These are phyloP conservation scores for Talaromyces sp. DNA, from an alignment of 2,329 filamentous ascomycete genomes.

Conservation along the genomic window DNA sequence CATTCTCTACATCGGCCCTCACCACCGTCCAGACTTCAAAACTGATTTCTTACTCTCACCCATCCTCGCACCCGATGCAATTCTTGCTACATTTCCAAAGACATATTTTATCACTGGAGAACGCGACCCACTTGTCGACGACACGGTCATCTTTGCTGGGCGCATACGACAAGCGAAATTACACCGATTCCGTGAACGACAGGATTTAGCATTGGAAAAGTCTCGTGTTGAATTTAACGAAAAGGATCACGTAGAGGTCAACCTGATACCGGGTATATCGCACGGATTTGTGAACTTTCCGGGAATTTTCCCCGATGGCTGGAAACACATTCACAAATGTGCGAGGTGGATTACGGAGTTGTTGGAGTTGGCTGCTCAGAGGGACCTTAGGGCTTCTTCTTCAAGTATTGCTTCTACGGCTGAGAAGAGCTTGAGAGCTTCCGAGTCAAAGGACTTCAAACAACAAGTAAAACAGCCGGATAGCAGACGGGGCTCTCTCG, in stretches of 20 bases:
- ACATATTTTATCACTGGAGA: slow-evolving; percentile 93
- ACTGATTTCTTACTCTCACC: slow-evolving; percentile 89
- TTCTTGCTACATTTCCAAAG: slow-evolving; percentile 86
- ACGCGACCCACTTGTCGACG: slow-evolving; percentile 90
- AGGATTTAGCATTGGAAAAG: slow-evolving; percentile 55
- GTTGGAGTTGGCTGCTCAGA: slow-evolving; percentile 46
- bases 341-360: slow-evolving; percentile 78
- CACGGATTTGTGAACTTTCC: slow-evolving; percentile 96
- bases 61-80: slow-evolving; percentile 77
- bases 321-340: slow-evolving; percentile 78
- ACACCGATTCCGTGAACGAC: slow-evolving; percentile 53
- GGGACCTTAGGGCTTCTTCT: slow-evolving; percentile 21
- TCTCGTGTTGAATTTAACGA: slow-evolving; percentile 62
- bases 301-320: slow-evolving; percentile 80
- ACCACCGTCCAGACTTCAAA: slow-evolving; percentile 87
- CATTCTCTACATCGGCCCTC: slow-evolving; percentile 90
- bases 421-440: neutral
- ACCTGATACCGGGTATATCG: slow-evolving; percentile 80
- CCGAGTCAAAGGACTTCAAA: neutral
- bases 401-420: slow-evolving; percentile 16
- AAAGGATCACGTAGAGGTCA: slow-evolving; percentile 74
- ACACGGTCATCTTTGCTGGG: slow-evolving; percentile 94
- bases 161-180: slow-evolving; percentile 75
- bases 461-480: slow-evolving; percentile 23
- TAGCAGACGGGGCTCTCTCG: slow-evolving; percentile 45